Evolutionary conservation across 106 monocot genomes (phyloP), one percentile per base, ranked within the genome.

Genomic region (Xerophyta viscosa): DNA sequence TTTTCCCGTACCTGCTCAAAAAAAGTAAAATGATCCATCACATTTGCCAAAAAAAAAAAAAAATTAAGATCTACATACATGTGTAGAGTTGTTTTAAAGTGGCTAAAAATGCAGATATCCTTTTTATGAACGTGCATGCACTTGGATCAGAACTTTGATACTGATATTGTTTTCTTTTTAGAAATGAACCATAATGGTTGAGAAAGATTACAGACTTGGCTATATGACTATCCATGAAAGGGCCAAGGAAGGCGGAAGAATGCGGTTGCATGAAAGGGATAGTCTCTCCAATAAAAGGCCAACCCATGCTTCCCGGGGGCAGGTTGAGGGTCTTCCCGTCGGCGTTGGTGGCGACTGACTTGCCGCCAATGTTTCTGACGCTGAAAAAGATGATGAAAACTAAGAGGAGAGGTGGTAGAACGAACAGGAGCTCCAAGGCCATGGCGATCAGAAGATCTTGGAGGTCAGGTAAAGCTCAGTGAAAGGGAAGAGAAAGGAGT

Each of bases 201-300:
- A n/a, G n/a, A n/a, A n/a, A n/a, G n/a, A n/a, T 11, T 12, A 61
- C 23, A 20, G n/a, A 73, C 66, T 29, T 54, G 42, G 55, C 47
- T 23, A 73, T 67, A 18, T 53, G 19, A 19, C 49, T 60, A 14
- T 66, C 61, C 8, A 73, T 9, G 50, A 56, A 73, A 13, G 23
- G 10, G 4, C 73, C 73, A 15, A 73, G 20, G 13, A 48, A 54
- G 25, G 66, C 52, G 4, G 66, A 66, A 5, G 66, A 66, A 37
- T 73, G 66, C 5, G 73, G 66, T 27, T 37, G 65, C 73, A 73
- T 73, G 54, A 73, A 73, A 25, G 60, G 41, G 48, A 66, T 61
- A 46, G 73, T 66, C 30, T 73, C 23, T 29, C 66, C 73, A 49
- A 73, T 66, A 54, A 73, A 42, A 11, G 66, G 73, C 54, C 53